Evolutionary conservation across 108 stramenopile species (phyloP).

Genomic region (Fragilaria radians): DNA sequence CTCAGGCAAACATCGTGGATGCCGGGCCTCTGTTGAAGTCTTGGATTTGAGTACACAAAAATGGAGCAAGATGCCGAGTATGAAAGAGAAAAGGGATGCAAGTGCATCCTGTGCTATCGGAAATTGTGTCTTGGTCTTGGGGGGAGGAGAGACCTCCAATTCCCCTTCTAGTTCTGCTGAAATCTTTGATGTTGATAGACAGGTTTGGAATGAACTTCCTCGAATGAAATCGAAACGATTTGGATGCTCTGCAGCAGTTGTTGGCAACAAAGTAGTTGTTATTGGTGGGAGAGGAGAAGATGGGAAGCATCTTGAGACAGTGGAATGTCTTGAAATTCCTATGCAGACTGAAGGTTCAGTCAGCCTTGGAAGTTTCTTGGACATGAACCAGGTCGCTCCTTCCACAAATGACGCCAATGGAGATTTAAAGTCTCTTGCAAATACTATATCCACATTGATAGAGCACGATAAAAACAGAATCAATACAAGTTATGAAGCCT

Average conservation of each 20-base stretch:
- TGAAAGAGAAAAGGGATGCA: constrained; percentile 3
- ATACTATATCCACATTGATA: not conserved
- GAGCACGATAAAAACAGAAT: not conserved
- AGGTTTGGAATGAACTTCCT: constrained; percentile 2
- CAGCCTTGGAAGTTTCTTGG: not conserved
- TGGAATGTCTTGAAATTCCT: not conserved
- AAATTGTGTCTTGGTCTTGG: constrained; percentile 1
- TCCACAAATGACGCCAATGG: not conserved
- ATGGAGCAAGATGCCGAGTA: not conserved
- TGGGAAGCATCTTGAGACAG: constrained; percentile 5
- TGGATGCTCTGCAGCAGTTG: constrained; percentile 2
- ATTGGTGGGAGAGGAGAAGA: not conserved
- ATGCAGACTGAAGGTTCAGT: not conserved
- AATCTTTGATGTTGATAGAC: constrained; percentile 1
- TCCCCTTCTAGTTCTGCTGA: not conserved
- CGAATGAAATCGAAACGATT: constrained; percentile 5
- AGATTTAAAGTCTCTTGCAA: not conserved
- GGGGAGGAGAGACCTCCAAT: not conserved
- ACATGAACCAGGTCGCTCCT: not conserved
- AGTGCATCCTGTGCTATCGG: constrained; percentile 2
- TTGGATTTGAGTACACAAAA: not conserved
- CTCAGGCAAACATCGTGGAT: not conserved
- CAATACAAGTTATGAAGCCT: not conserved
- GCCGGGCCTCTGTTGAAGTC: not conserved
- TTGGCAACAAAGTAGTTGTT: constrained; percentile 5